A percentile compares a stretch with the other conserved stretches of the same genome.
phyloP scores from a whole-genome alignment of 2,329 filamentous ascomycete genomes.

The Talaromyces sp. region DNA sequence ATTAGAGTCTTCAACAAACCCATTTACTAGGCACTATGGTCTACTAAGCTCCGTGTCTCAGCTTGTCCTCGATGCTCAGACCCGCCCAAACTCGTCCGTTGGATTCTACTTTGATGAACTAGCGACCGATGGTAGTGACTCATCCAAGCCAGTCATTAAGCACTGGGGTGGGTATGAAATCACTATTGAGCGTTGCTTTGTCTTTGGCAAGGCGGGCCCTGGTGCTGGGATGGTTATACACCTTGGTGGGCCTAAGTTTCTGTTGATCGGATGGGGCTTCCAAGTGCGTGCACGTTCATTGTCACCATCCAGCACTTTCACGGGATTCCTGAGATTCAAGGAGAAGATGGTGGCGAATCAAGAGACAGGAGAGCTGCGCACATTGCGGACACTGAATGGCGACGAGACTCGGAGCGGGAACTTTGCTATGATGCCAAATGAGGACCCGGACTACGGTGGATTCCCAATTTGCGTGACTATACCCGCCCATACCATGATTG shows the following conservation, averaged over 20 bases:
- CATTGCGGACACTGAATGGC: conserved; percentile 44
- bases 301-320: conserved; percentile 42
- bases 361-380: conserved; percentile 40
- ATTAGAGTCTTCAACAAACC: conserved; percentile 29
- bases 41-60: conserved; percentile 39
- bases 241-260: conserved; percentile 41
- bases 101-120: conserved; percentile 45
- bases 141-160: conserved; percentile 31
- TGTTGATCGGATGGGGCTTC: conserved; percentile 52
- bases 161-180: conserved; percentile 40
- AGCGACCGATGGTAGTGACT: conserved; percentile 29
- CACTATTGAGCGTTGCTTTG: conserved; percentile 48
- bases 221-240: conserved; percentile 51
- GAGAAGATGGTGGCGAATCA: conserved; percentile 42
- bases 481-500: conserved; percentile 53
- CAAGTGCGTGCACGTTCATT: conserved; percentile 37
- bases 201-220: conserved; percentile 48
- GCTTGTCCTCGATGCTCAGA: conserved; percentile 46
- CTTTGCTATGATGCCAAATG: conserved; percentile 59
- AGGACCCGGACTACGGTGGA: conserved; percentile 59
- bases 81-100: conserved; percentile 32
- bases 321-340: conserved; percentile 47
- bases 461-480: conserved; percentile 60
- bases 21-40: conserved; percentile 39
- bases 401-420: conserved; percentile 54